Evolutionary conservation across 768 basidiomycete genomes (phyloP).

Genomic region (Pisolithus orientalis): DNA sequence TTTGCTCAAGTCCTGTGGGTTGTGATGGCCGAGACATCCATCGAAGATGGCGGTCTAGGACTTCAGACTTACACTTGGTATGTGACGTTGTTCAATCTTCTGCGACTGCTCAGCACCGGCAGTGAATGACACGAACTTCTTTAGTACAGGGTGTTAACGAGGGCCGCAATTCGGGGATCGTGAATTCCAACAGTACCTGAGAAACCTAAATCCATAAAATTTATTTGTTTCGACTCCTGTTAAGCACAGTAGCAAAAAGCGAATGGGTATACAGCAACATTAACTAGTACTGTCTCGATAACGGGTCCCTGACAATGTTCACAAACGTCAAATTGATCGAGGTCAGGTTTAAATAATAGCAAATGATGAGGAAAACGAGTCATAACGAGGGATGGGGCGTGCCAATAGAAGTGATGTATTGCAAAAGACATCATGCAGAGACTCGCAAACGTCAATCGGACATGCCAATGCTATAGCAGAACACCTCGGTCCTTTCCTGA

Average conservation of each 20-base stretch:
- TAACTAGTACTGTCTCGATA: background rate
- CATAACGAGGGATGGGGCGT: background rate
- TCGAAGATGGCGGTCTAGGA: too few species aligned
- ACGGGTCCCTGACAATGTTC: background rate
- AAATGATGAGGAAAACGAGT: background rate
- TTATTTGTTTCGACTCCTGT: background rate
- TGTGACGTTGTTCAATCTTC: too few species aligned
- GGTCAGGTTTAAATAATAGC: background rate
- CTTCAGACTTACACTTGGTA: too few species aligned
- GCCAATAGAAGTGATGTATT: background rate
- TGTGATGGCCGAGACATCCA: too few species aligned
- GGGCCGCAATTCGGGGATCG: too few species aligned
- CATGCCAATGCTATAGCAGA: constrained; percentile 39
- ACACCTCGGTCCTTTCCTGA: constrained; percentile 56
- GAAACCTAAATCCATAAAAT: background rate
- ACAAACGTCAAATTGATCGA: too few species aligned
- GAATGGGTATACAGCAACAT: background rate
- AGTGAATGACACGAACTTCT: too few species aligned
- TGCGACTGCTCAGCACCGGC: too few species aligned
- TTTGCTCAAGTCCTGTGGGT: too few species aligned
- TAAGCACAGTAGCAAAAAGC: background rate
- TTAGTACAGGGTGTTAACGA: too few species aligned
- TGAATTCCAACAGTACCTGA: too few species aligned
- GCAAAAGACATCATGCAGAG: constrained; percentile 2
- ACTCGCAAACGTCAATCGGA: background rate